Evolutionary conservation across 495 filamentous ascomycete species (phyloP).

Genomic region (Cercophora scortea): DNA sequence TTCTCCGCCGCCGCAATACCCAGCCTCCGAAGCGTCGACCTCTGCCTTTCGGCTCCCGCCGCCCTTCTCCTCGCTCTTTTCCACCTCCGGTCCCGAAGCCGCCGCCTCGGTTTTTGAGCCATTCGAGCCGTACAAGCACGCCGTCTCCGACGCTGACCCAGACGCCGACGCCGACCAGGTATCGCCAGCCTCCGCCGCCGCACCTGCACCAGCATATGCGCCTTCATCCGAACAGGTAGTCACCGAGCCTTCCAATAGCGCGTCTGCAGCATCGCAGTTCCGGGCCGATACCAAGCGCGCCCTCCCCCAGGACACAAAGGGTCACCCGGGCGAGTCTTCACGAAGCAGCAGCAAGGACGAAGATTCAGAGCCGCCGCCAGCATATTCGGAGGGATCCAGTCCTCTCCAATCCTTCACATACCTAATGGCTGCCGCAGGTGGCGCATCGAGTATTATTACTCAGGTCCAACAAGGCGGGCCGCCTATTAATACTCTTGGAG

Average conservation of each 20-base stretch:
- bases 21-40: constrained; percentile 53
- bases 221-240: constrained; percentile 34
- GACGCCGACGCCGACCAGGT: neutral
- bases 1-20: constrained; percentile 56
- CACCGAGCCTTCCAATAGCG: constrained; percentile 33
- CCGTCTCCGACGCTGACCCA: constrained; percentile 8
- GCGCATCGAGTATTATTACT: constrained; percentile 95
- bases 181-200: constrained; percentile 35
- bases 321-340: constrained; percentile 43
- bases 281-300: constrained; percentile 72
- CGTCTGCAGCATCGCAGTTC: constrained; percentile 21
- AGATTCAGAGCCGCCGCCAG: constrained; percentile 86
- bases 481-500: constrained; percentile 80
- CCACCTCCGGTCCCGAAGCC: constrained; percentile 28
- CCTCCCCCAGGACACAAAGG: constrained; percentile 68
- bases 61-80: constrained; percentile 39
- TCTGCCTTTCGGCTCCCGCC: constrained; percentile 33
- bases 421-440: constrained; percentile 95
- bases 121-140: constrained; percentile 32
- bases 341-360: constrained; percentile 55
- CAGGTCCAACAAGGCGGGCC: constrained; percentile 92
- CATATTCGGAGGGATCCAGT: constrained; percentile 89
- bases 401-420: constrained; percentile 91
- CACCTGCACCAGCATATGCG: constrained; percentile 52
- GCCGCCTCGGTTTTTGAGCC: constrained; percentile 30